A percentile compares a stretch with the other conserved stretches of the same genome.
phyloP scores from a whole-genome alignment of 176 grass and related monocot genomes.

The Tillandsia fasciculata region DNA sequence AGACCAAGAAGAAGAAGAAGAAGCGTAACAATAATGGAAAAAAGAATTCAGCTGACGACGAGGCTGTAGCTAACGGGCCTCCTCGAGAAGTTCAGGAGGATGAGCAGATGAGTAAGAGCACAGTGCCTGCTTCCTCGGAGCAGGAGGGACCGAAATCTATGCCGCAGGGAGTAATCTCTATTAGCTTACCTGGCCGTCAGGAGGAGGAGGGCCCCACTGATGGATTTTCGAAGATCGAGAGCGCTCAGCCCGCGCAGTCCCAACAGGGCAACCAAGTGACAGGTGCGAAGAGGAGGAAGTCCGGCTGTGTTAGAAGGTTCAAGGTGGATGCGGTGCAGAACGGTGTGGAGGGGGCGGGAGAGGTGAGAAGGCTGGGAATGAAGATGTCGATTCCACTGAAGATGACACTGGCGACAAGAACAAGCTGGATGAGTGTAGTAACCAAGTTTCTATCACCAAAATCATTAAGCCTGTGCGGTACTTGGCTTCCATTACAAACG shows the following conservation, averaged over 20 bases:
- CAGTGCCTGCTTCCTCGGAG: background rate
- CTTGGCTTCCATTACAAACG: conserved; percentile 40
- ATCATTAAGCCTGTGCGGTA: conserved; percentile 73
- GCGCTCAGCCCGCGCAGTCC: conserved; percentile 25
- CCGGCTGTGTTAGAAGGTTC: conserved; percentile 83
- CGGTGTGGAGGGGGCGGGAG: conserved; percentile 19
- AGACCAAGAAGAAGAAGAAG: background rate
- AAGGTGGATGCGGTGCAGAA: conserved; percentile 26
- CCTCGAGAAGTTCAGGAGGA: conserved; percentile 7
- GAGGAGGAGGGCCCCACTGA: conserved; percentile 30
- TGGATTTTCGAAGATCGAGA: conserved; percentile 35
- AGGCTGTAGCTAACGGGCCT: background rate
- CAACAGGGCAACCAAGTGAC: conserved; percentile 53
- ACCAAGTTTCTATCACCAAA: conserved; percentile 41
- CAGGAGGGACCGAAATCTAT: background rate
- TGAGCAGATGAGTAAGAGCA: conserved; percentile 14
- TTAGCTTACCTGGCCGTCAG: conserved; percentile 30
- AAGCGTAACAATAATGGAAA: background rate
- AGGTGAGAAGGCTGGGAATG: conserved; percentile 28
- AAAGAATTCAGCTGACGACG: background rate
- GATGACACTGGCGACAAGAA: conserved; percentile 49
- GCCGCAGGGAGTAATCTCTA: conserved; percentile 16
- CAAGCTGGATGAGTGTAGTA: conserved; percentile 28
- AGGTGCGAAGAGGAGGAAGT: conserved; percentile 94
- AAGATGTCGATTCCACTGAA: conserved; percentile 46